Evolutionary conservation across 2,329 filamentous ascomycete species (phyloP), one percentile per base, ranked within the genome.

Genomic region (Ophiocordyceps robertsii): DNA sequence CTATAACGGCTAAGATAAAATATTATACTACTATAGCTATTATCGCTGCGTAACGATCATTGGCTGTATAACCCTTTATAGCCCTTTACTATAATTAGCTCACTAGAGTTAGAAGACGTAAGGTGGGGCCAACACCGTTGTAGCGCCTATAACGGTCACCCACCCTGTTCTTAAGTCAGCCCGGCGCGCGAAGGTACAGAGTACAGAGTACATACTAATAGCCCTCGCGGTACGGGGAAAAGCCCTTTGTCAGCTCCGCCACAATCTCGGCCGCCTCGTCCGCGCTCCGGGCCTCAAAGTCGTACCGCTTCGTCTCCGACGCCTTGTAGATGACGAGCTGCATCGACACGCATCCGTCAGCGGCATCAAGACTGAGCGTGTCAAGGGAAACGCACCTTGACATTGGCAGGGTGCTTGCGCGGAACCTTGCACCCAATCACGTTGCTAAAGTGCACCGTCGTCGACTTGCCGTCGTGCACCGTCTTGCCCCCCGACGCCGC

Each of bases 361-460:
- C 9, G 33, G 16, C 14, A 36, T 36, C 37, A 19, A 13, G 6
- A 9, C 12, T 24, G 10, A 12, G 9, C 13, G 9, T 13, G 29
- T 17, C 21, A 38, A 39, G n/a, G n/a, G n/a, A 27, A 2, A 39
- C 66, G 46, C 64, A 86, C 81, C 62, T 88, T 81, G 58, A 92
- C 84, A 56, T 86, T 83, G 44, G 80, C 82, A 2, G 84, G 84
- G 56, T 90, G 85, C 54, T 85, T 83, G 53, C 84, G 72, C 42
- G 79, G 82, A 39, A 89, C 80, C 59, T 89, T 90, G 57, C 83
- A 87, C 3, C 85, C 85, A 14, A 93, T 76, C 6, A 92, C 82
- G 44, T 83, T 84, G 53, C 77, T 82, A 56, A 90, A 89, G 53
- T 89, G 84, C 39, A 90, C 82, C 35, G 84, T 87, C 3, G 84